phyloP scores from a whole-genome alignment of 495 filamentous ascomycete species.

The Emericellopsis terricola region DNA sequence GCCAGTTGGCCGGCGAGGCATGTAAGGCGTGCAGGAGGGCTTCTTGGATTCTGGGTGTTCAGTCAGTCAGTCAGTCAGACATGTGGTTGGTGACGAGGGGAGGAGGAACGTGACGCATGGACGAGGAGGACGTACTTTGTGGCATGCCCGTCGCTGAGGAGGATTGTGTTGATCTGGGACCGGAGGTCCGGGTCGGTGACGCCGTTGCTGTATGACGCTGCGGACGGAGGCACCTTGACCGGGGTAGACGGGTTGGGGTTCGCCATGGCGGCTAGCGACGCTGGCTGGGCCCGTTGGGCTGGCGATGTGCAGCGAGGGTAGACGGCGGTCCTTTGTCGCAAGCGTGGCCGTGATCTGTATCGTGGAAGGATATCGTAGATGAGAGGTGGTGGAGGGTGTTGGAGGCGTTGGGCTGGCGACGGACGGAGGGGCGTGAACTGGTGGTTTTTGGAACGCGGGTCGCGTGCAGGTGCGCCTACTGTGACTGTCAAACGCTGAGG shows the following conservation, averaged over 20 bases:
- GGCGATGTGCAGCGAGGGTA: too few species aligned
- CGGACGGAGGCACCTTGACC: constrained; percentile 32
- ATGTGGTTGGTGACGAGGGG: not conserved
- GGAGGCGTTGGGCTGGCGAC: too few species aligned
- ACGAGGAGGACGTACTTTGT: constrained; percentile 21
- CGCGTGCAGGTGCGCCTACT: too few species aligned
- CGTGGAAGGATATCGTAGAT: too few species aligned
- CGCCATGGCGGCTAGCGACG: too few species aligned
- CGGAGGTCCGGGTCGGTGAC: constrained; percentile 32
- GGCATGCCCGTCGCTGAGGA: constrained; percentile 30
- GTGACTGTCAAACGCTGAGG: too few species aligned
- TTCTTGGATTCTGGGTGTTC: constrained; percentile 34
- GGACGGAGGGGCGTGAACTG: too few species aligned
- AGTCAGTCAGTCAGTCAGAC: not conserved
- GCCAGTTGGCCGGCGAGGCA: constrained; percentile 33
- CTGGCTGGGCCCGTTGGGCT: too few species aligned
- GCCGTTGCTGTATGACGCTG: constrained; percentile 27
- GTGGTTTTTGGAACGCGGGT: too few species aligned
- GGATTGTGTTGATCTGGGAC: constrained; percentile 30
- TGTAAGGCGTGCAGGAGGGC: constrained; percentile 33
- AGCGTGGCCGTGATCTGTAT: too few species aligned
- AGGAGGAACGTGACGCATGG: constrained; percentile 1
- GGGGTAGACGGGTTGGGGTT: constrained; percentile 27
- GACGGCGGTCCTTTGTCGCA: too few species aligned
- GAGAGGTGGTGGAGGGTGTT: too few species aligned